Evolutionary conservation across 768 basidiomycete species (phyloP).

Genomic region (Naganishia randhawae): DNA sequence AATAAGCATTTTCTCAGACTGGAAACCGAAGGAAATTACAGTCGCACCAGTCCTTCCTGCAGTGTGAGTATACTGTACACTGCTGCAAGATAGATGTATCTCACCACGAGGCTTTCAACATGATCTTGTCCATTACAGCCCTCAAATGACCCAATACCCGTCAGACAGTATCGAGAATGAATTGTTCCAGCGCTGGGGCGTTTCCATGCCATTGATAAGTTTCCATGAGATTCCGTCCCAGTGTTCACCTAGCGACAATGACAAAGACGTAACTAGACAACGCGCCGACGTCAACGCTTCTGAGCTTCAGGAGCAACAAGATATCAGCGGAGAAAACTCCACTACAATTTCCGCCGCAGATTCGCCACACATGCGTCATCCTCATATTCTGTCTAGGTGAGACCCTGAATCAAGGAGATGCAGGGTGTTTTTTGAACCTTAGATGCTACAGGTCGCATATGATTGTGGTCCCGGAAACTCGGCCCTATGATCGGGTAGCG

Average conservation of each 20-base stretch:
- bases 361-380: not conserved
- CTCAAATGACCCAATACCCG: not conserved
- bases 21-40: not conserved
- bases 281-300: not conserved
- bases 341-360: not conserved
- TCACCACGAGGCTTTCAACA: not conserved
- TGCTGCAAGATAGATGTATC: not conserved
- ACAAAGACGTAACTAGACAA: not conserved
- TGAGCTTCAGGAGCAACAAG: not conserved
- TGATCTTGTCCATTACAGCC: not conserved
- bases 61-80: not conserved
- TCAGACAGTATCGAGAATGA: not conserved
- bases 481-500: not conserved
- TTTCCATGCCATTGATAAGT: not conserved
- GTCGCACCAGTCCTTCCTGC: not conserved
- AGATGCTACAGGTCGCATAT: not conserved
- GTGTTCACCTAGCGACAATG: not conserved
- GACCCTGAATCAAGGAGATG: not conserved
- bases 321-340: too few relatives aligned
- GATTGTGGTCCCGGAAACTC: not conserved
- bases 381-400: slow-evolving; percentile 6
- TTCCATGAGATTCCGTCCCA: not conserved
- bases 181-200: not conserved
- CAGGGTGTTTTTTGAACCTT: not conserved
- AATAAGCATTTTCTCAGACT: not conserved